Conservation (phyloP, 768 basidiomycete species). For the Amanita jacksonii region DNA sequence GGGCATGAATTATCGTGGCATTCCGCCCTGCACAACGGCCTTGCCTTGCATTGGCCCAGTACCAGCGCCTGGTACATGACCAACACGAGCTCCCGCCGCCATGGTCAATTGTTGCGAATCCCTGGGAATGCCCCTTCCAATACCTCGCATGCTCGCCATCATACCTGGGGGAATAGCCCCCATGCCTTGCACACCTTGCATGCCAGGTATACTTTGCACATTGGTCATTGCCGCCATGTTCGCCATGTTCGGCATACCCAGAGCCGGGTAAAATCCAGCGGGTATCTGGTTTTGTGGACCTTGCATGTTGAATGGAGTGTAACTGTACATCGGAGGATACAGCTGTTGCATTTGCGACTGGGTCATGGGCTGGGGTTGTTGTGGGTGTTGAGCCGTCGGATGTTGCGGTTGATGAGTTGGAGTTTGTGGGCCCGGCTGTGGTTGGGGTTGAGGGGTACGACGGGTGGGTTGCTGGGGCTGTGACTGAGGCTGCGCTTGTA, state of each 20-base stretch:
- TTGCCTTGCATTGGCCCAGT: constrained; percentile 1
- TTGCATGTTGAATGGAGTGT: constrained; percentile 7
- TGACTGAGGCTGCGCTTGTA: not conserved
- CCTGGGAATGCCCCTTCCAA: constrained; percentile 8
- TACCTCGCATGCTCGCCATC: constrained; percentile 8
- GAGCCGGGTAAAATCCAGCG: not conserved
- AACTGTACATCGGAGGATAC: constrained; percentile 11
- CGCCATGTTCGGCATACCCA: not conserved
- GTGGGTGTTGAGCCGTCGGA: constrained; percentile 9
- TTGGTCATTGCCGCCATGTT: constrained; percentile 1
- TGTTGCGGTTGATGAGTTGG: not conserved
- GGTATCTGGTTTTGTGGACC: not conserved
- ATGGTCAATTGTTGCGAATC: constrained; percentile 5
- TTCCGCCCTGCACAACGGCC: constrained; percentile 4
- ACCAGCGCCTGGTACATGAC: not conserved
- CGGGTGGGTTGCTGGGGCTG: not conserved
- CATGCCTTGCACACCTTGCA: constrained; percentile 6
- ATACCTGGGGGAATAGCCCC: constrained; percentile 6
- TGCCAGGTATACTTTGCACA: constrained; percentile 1
- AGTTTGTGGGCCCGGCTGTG: not conserved
- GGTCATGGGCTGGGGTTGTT: constrained; percentile 10
- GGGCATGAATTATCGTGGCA: constrained; percentile 3
- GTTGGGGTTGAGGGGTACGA: not conserved
- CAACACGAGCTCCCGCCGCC: not conserved
- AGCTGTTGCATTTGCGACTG: constrained; percentile 13